Conservation (phyloP, 805 yeast genomes). For the Yamadazyma kitorensis region DNA sequence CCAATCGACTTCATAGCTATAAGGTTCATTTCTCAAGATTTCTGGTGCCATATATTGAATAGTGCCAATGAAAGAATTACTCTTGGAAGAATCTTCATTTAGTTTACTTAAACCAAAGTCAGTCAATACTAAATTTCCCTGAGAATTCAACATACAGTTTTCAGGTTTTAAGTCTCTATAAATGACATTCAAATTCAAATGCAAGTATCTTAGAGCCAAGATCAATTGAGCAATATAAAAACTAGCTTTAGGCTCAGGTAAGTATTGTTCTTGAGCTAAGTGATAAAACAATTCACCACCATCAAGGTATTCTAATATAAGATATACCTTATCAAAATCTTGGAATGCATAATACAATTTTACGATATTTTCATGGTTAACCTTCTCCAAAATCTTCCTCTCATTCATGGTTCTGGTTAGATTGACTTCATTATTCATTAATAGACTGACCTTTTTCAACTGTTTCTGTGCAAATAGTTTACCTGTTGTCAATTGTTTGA, state of each 20-base stretch:
- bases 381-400: constrained; percentile 37
- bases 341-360: constrained; percentile 44
- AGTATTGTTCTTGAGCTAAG: constrained; percentile 25
- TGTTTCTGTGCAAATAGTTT: constrained; percentile 44
- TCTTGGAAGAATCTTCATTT: constrained; percentile 16
- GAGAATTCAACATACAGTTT: constrained; percentile 41
- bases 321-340: constrained; percentile 41
- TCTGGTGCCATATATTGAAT: constrained; percentile 50
- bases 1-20: constrained; percentile 45
- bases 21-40: constrained; percentile 38
- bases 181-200: constrained; percentile 34
- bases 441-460: constrained; percentile 35
- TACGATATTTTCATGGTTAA: constrained; percentile 43
- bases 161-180: constrained; percentile 46
- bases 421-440: constrained; percentile 30
- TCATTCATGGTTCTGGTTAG: constrained; percentile 38
- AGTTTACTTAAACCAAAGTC: constrained; percentile 45
- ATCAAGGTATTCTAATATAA: constrained; percentile 42
- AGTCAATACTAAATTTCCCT: constrained; percentile 41
- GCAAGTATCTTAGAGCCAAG: constrained; percentile 38
- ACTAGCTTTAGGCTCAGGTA: constrained; percentile 35
- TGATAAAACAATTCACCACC: constrained; percentile 48
- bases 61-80: constrained; percentile 41
- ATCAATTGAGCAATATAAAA: constrained; percentile 44
- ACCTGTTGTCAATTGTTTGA: constrained; percentile 35